These are phyloP conservation scores for Atkinsonella texensis DNA, from an alignment of 2,329 filamentous ascomycete species.

Conservation along the genomic window DNA sequence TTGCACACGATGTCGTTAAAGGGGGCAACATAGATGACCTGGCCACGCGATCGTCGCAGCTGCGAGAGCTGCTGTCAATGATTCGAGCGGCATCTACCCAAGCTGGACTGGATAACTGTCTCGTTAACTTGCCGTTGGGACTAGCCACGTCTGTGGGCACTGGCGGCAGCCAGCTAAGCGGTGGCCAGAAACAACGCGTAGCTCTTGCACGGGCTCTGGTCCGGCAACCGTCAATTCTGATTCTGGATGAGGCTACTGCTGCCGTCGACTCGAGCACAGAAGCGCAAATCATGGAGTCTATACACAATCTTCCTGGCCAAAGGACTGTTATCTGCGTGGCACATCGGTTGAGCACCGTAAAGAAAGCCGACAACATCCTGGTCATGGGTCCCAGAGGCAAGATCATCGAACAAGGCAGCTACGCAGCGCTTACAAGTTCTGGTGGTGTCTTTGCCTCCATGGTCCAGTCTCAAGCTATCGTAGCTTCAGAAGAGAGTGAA, in stretches of 20 bases:
- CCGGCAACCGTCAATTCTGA: slow-evolving; percentile 47
- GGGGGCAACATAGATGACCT: neutral
- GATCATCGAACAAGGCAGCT: neutral
- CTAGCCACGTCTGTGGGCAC: slow-evolving; percentile 1
- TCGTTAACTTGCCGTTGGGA: neutral
- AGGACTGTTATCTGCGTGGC: slow-evolving; percentile 1
- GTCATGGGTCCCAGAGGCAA: slow-evolving; percentile 17
- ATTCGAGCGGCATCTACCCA: neutral
- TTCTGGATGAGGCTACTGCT: slow-evolving; percentile 56
- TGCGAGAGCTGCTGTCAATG: neutral
- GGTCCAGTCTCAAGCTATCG: neutral
- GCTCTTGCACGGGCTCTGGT: slow-evolving; percentile 51
- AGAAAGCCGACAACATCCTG: slow-evolving; percentile 15
- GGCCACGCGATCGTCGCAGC: neutral
- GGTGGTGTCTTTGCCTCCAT: neutral
- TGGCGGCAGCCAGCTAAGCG: slow-evolving; percentile 35
- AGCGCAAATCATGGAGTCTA: slow-evolving; percentile 30
- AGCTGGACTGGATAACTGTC: neutral
- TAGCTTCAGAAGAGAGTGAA: neutral
- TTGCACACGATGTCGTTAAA: neutral
- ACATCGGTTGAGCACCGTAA: slow-evolving; percentile 4
- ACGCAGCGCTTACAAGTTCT: neutral
- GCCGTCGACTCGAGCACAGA: slow-evolving; percentile 30
- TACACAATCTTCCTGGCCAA: slow-evolving; percentile 22
- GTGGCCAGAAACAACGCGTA: slow-evolving; percentile 48